phyloP scores from a whole-genome alignment of 805 yeast genomes.

The Schwanniomyces polymorphus region DNA sequence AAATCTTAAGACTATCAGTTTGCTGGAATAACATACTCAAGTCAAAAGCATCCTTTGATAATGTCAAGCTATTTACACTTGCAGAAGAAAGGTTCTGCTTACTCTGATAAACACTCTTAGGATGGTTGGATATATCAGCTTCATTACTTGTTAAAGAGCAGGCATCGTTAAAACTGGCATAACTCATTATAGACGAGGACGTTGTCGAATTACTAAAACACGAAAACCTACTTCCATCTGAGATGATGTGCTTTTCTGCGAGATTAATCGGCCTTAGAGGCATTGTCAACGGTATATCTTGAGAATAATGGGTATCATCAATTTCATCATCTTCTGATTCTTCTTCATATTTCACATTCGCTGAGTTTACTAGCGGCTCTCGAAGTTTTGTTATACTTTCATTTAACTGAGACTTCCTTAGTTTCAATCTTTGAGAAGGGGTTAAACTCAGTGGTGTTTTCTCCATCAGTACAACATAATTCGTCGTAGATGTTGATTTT shows the following conservation, averaged over 20 bases:
- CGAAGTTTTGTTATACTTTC: constrained; percentile 21
- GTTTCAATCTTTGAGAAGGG: constrained; percentile 28
- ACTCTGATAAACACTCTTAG: background rate
- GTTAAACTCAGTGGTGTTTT: constrained; percentile 26
- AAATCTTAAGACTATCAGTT: constrained; percentile 21
- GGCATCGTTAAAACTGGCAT: constrained; percentile 19
- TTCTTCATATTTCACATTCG: background rate
- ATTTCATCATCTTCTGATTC: constrained; percentile 12
- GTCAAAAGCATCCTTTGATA: constrained; percentile 35
- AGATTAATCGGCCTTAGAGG: constrained; percentile 43
- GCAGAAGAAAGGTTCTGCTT: background rate
- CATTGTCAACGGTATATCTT: constrained; percentile 65
- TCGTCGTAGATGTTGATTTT: background rate
- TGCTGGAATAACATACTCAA: constrained; percentile 27
- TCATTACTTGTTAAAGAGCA: constrained; percentile 6
- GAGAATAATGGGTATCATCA: constrained; percentile 46
- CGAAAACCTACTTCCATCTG: constrained; percentile 17
- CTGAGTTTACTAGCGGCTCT: constrained; percentile 3
- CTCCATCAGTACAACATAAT: constrained; percentile 18
- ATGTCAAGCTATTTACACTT: constrained; percentile 9
- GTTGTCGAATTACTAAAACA: constrained; percentile 40
- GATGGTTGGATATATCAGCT: background rate
- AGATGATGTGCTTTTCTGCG: constrained; percentile 29
- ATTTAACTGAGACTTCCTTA: constrained; percentile 24
- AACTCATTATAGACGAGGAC: constrained; percentile 47